These are phyloP conservation scores for Gigaspora rosea DNA, from an alignment of 192 early-diverging fungal species.

Conservation along the genomic window DNA sequence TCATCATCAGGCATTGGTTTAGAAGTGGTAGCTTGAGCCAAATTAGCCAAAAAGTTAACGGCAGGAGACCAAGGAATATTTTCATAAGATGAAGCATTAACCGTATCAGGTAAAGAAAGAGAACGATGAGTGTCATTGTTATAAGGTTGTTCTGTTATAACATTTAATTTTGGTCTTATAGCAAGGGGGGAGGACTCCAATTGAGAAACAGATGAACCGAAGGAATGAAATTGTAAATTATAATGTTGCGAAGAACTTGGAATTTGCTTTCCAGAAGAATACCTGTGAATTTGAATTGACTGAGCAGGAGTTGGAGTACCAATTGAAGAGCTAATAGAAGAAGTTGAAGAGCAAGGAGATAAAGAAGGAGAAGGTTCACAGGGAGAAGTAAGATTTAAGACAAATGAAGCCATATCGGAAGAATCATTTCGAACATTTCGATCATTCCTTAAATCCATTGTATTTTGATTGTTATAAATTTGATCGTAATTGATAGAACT, in stretches of 20 bases:
- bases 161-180: neutral
- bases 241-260: neutral
- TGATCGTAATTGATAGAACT: neutral
- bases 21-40: neutral
- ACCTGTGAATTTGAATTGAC: neutral
- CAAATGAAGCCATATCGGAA: neutral
- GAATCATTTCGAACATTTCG: no score
- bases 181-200: no score
- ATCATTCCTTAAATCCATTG: neutral
- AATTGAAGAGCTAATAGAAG: conserved; percentile 20
- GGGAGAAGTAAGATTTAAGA: neutral
- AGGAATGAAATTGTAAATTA: neutral
- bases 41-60: conserved; percentile 33
- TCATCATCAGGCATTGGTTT: conserved; percentile 48
- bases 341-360: conserved; percentile 29
- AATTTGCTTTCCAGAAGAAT: neutral
- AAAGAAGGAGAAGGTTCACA: conserved; percentile 5
- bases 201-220: no score
- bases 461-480: neutral
- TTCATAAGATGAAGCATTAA: neutral
- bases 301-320: neutral
- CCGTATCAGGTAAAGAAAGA: neutral
- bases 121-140: neutral
- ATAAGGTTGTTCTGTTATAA: neutral
- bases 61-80: conserved; percentile 39